Percentiles rank a stretch among this genome's conserved stretches.
Evolutionary conservation across 2,329 filamentous ascomycete genomes (phyloP).

Genomic region (Hymenoscyphus linearis): DNA sequence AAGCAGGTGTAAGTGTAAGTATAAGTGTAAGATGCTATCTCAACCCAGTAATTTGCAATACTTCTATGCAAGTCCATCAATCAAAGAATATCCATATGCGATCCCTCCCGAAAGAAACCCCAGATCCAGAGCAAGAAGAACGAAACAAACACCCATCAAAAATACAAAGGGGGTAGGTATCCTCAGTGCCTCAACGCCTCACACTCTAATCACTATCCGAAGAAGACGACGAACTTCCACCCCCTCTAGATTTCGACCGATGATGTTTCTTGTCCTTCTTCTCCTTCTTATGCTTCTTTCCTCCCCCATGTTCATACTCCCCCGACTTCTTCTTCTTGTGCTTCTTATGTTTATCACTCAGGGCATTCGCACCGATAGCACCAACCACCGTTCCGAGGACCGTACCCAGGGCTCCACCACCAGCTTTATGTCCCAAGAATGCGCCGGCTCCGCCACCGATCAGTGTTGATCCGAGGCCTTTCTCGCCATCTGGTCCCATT

Average conservation of each 20-base stretch:
- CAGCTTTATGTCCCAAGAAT: slow-evolving; percentile 48
- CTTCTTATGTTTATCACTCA: slow-evolving; percentile 41
- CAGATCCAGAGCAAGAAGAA: background rate
- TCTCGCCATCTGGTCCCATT: slow-evolving; percentile 40
- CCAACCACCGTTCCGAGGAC: slow-evolving; percentile 48
- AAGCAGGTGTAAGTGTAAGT: too few relatives aligned
- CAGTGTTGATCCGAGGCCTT: slow-evolving; percentile 33
- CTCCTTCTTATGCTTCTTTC: slow-evolving; percentile 13
- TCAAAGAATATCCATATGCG: too few relatives aligned
- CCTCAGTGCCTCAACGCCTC: background rate
- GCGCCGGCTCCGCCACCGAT: slow-evolving; percentile 33
- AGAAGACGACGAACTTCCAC: slow-evolving; percentile 8
- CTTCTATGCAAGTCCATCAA: too few relatives aligned
- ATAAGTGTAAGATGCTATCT: too few relatives aligned
- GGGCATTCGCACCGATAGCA: slow-evolving; percentile 48
- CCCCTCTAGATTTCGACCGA: slow-evolving; percentile 15
- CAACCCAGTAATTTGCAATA: too few relatives aligned
- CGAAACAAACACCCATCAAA: background rate
- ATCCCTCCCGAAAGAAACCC: too few relatives aligned
- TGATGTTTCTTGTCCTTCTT: slow-evolving; percentile 18
- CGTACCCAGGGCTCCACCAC: slow-evolving; percentile 48
- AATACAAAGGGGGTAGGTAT: background rate
- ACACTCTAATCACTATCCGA: slow-evolving; percentile 21
- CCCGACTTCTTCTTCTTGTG: slow-evolving; percentile 30
- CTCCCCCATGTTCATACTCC: slow-evolving; percentile 1